Evolutionary conservation across 106 monocot genomes (phyloP).

Genomic region (Agapanthus africanus): DNA sequence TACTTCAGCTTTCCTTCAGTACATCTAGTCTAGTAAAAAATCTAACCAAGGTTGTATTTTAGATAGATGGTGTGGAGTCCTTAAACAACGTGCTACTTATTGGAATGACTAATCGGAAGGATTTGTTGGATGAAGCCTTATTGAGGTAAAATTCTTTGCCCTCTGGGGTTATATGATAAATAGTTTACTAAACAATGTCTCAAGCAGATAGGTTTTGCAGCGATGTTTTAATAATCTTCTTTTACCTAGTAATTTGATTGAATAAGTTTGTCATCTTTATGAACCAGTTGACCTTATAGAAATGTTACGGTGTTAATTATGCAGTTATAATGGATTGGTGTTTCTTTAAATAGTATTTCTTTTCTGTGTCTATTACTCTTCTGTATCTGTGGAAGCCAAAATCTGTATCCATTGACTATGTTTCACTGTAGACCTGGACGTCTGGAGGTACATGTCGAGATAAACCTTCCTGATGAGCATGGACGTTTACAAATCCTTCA

Average conservation of each 20-base stretch:
- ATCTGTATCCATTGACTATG: conserved; percentile 4
- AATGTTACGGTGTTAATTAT: not conserved
- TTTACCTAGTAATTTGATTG: not conserved
- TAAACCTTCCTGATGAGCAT: conserved; percentile 98
- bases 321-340: not conserved
- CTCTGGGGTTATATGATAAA: not conserved
- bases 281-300: not conserved
- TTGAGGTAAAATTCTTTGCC: conserved; percentile 46
- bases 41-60: conserved; percentile 30
- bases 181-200: not conserved
- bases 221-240: not conserved
- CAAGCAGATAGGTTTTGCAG: too few relatives aligned
- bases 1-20: not conserved
- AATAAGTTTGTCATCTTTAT: not conserved
- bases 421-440: conserved; percentile 79
- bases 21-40: not conserved
- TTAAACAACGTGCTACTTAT: conserved; percentile 98
- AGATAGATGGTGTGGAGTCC: conserved; percentile 98
- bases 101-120: conserved; percentile 99
- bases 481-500: conserved; percentile 95
- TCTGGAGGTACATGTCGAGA: conserved; percentile 96
- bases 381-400: not conserved
- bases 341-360: not conserved
- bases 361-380: not conserved
- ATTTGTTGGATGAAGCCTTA: conserved; percentile 94